Conservation (phyloP, 441 rosid species). For the Populus tomentosa region DNA sequence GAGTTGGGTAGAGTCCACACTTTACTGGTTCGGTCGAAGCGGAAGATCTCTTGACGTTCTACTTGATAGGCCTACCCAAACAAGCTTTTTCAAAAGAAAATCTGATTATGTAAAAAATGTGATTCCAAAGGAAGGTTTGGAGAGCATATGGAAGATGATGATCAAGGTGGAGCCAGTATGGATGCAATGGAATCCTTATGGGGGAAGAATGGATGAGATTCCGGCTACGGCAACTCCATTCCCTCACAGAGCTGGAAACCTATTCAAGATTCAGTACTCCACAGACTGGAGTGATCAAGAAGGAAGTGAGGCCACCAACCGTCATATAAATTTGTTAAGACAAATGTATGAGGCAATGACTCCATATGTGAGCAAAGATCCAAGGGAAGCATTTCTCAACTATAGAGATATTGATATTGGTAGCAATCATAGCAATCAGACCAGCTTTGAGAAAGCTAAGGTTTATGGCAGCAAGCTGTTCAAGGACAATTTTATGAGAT, state of each 20-base stretch:
- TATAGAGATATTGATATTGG: constrained; percentile 53
- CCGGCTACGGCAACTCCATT: constrained; percentile 35
- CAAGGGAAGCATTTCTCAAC: constrained; percentile 49
- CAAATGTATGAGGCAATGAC: constrained; percentile 38
- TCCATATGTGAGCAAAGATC: constrained; percentile 46
- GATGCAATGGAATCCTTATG: constrained; percentile 41
- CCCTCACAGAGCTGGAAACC: constrained; percentile 44
- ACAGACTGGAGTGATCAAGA: constrained; percentile 30
- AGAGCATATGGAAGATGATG: constrained; percentile 33
- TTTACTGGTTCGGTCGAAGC: constrained; percentile 33
- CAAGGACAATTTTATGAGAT: constrained; percentile 38
- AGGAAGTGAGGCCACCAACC: constrained; percentile 8
- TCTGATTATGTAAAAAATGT: constrained; percentile 38
- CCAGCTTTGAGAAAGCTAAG: constrained; percentile 17
- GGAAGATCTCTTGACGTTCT: constrained; percentile 31
- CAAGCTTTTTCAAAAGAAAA: constrained; percentile 27
- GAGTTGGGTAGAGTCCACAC: constrained; percentile 44
- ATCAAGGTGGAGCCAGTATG: constrained; percentile 28
- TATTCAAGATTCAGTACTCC: constrained; percentile 35
- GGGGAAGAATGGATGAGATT: constrained; percentile 46
- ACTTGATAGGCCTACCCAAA: constrained; percentile 24
- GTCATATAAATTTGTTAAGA: constrained; percentile 35
- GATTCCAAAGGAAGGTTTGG: constrained; percentile 27
- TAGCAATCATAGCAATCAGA: neutral
- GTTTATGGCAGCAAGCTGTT: constrained; percentile 48